Evolutionary conservation across 2,329 filamentous ascomycete genomes (phyloP).

Genomic region (Lithohypha guttulata): DNA sequence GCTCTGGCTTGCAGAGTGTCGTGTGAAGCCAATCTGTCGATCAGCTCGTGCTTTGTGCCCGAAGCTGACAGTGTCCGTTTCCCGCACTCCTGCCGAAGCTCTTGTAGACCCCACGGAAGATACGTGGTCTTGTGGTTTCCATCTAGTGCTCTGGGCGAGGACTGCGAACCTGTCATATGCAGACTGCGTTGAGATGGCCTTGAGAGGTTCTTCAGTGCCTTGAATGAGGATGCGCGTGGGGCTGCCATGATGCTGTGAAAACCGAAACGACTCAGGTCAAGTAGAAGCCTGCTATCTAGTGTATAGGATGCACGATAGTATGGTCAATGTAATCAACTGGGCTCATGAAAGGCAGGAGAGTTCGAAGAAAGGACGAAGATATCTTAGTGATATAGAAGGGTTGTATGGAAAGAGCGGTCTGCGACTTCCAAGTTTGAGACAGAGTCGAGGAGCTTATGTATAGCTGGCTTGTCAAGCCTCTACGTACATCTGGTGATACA

Average conservation of each 20-base stretch:
- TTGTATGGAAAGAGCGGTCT: too few species aligned
- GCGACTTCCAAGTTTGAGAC: too few species aligned
- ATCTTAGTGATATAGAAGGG: too few species aligned
- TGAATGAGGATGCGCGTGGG: constrained; percentile 35
- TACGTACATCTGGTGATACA: too few species aligned
- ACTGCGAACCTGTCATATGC: constrained; percentile 51
- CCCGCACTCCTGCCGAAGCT: constrained; percentile 42
- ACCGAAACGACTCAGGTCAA: neutral
- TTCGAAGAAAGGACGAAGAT: too few species aligned
- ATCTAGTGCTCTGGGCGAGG: constrained; percentile 41
- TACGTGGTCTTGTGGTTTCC: constrained; percentile 43
- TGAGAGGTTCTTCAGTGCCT: constrained; percentile 33
- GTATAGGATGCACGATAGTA: constrained; percentile 20
- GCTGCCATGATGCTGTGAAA: constrained; percentile 30
- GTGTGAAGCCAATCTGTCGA: constrained; percentile 43
- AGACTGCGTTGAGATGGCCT: constrained; percentile 38
- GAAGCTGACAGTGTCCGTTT: constrained; percentile 36
- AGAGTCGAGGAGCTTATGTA: too few species aligned
- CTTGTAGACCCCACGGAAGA: constrained; percentile 40
- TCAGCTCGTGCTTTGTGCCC: constrained; percentile 43
- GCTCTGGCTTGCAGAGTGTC: constrained; percentile 43
- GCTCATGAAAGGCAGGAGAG: constrained; percentile 14
- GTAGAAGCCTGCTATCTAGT: constrained; percentile 10
- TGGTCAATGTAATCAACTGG: constrained; percentile 23
- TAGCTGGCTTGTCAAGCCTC: too few species aligned